Conservation (phyloP, 192 early-diverging fungal genomes). For the Umbelopsis vinacea region DNA sequence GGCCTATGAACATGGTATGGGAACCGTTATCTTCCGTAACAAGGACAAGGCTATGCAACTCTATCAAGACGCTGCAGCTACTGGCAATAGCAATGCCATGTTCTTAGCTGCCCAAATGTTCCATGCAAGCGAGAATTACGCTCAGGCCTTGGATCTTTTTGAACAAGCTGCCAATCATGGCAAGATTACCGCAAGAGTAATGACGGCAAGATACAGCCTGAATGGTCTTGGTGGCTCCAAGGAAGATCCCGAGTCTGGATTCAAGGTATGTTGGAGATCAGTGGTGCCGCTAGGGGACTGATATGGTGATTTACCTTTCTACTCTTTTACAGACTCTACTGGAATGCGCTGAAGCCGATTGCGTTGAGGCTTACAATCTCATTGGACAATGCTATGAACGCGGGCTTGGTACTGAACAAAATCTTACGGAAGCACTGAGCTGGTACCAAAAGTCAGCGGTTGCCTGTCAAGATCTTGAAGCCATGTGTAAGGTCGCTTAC, state of each 20-base stretch:
- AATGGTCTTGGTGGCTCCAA: constrained; percentile 14
- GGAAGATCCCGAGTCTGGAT: constrained; percentile 4
- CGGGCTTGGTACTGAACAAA: constrained; percentile 30
- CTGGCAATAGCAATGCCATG: constrained; percentile 21
- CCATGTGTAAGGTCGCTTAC: constrained; percentile 34
- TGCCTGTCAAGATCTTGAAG: constrained; percentile 34
- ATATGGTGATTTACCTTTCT: neutral
- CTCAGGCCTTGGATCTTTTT: constrained; percentile 17
- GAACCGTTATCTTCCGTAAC: neutral
- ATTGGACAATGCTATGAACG: constrained; percentile 41
- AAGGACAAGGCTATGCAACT: constrained; percentile 22
- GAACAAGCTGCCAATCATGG: constrained; percentile 16
- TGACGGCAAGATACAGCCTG: constrained; percentile 24
- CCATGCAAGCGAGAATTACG: constrained; percentile 22
- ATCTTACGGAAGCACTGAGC: constrained; percentile 24
- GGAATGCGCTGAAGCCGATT: constrained; percentile 37
- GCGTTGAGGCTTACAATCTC: constrained; percentile 32
- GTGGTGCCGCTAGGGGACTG: neutral
- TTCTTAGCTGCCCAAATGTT: constrained; percentile 26
- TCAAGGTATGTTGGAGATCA: constrained; percentile 1
- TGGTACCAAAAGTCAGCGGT: constrained; percentile 39
- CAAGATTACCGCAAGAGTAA: constrained; percentile 17
- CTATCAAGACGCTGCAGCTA: constrained; percentile 19
- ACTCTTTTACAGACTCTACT: constrained; percentile 25
- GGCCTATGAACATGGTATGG: constrained; percentile 26